Evolutionary conservation across 225 moss, liverwort and hornwort genomes (phyloP).

Genomic region (Asterella californica): DNA sequence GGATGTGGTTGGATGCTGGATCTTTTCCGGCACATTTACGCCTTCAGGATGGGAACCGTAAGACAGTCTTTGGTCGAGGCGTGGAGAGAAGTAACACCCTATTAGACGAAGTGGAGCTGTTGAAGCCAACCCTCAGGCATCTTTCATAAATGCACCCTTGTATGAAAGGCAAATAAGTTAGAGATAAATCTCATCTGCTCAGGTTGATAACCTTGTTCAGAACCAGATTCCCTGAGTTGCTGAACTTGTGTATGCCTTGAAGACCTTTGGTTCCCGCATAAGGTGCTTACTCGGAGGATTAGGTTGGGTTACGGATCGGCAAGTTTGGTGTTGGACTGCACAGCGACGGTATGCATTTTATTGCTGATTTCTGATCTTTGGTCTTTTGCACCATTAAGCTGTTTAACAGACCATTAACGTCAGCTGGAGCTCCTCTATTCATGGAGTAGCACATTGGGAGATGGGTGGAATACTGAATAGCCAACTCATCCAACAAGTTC

Average conservation of each 20-base stretch:
- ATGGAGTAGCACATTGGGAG: not conserved
- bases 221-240: too few species aligned
- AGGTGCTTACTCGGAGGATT: slow-evolving; percentile 4
- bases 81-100: not conserved
- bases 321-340: not conserved
- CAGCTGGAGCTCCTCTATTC: not conserved
- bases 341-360: not conserved
- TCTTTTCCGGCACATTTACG: slow-evolving; percentile 74
- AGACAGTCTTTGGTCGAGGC: not conserved
- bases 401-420: not conserved
- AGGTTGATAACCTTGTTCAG: not conserved
- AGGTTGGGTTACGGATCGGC: not conserved
- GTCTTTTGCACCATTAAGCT: not conserved
- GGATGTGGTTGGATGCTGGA: slow-evolving; percentile 91
- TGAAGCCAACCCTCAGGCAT: not conserved
- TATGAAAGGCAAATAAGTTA: slow-evolving; percentile 3
- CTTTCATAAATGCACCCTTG: not conserved
- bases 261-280: not conserved
- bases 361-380: not conserved
- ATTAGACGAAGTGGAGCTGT: not conserved
- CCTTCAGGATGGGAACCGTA: slow-evolving; percentile 37
- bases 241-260: not conserved
- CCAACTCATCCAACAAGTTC: too few species aligned
- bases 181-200: not conserved
- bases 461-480: not conserved